phyloP scores from a whole-genome alignment of 2,329 filamentous ascomycete genomes.

The Colletotrichum gloeosporioides region DNA sequence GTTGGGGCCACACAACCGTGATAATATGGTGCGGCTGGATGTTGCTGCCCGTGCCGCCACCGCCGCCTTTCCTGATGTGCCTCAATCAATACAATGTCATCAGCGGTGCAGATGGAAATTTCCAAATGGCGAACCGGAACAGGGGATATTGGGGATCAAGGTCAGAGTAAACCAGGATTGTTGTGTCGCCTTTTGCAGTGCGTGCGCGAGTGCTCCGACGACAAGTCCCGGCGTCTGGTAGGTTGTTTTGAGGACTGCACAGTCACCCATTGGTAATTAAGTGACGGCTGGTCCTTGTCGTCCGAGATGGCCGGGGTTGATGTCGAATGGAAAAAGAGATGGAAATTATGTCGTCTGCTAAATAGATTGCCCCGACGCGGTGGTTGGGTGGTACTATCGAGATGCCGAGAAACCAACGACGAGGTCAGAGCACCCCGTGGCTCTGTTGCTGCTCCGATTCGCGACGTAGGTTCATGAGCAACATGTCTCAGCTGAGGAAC shows the following conservation, averaged over 20 bases:
- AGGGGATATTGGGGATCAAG: background rate
- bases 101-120: background rate
- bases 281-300: background rate
- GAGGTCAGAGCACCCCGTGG: background rate
- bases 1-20: conserved; percentile 8
- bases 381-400: background rate
- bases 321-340: background rate
- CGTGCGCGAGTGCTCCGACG: background rate
- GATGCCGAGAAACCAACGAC: background rate
- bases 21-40: background rate
- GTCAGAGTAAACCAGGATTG: conserved; percentile 2
- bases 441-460: background rate
- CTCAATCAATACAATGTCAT: background rate
- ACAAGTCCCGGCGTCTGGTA: background rate
- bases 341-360: background rate
- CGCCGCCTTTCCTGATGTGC: background rate
- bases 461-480: background rate
- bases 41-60: background rate
- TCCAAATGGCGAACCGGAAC: background rate
- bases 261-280: background rate
- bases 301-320: background rate
- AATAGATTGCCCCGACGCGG: background rate
- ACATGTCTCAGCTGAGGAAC: background rate
- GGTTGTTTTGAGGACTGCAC: background rate
- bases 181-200: background rate